Evolutionary conservation across 108 stramenopile genomes (phyloP).

Genomic region (Cyclostephanos invisitatus): DNA sequence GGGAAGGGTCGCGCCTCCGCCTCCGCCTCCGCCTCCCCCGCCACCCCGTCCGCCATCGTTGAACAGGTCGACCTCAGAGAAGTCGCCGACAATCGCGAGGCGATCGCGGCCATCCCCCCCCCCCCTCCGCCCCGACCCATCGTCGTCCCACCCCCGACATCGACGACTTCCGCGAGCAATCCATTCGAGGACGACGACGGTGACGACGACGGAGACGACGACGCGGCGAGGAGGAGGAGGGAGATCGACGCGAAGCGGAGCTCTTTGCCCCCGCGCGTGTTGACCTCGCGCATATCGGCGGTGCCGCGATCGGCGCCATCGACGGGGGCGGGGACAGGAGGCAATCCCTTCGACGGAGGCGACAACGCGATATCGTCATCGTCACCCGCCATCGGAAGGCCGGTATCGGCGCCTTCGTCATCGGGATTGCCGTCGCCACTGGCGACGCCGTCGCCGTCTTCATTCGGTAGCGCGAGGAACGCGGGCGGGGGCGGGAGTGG

Average conservation of each 20-base stretch:
- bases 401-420: neutral
- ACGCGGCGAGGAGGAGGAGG: neutral
- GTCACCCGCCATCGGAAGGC: neutral
- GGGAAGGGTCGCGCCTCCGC: too few species aligned
- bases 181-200: slow-evolving; percentile 24
- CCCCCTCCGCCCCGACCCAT: slow-evolving; percentile 5
- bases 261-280: too few species aligned
- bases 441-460: slow-evolving; percentile 22
- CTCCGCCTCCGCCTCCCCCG: too few species aligned
- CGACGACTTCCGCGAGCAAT: slow-evolving; percentile 4
- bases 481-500: slow-evolving; percentile 22
- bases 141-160: neutral
- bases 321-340: neutral
- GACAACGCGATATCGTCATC: neutral
- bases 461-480: too few species aligned
- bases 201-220: neutral
- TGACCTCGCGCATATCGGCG: neutral
- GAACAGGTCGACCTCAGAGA: neutral
- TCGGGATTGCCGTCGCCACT: neutral
- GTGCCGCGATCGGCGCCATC: neutral
- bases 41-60: neutral
- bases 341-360: slow-evolving; percentile 21
- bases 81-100: neutral
- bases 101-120: slow-evolving; percentile 1
- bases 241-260: too few species aligned